Conservation (phyloP, 2,329 filamentous ascomycete species). For the Trichoderma cornu-damae region DNA sequence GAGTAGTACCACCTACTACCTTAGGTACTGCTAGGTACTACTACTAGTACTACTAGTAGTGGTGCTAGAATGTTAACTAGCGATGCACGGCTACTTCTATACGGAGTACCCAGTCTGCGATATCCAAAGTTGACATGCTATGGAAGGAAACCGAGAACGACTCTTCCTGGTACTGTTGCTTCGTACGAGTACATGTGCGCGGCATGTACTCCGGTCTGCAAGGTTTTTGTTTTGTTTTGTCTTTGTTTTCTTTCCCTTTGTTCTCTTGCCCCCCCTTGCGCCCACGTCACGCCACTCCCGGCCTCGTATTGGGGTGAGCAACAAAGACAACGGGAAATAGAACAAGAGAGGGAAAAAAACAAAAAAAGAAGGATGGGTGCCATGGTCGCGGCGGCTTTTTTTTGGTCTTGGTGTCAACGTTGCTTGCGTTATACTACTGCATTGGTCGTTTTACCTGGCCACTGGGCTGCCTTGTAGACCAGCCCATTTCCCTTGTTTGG, state of each 20-base stretch:
- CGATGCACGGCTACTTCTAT: too few relatives aligned
- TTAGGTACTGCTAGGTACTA: too few relatives aligned
- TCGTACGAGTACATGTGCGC: neutral
- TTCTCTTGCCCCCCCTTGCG: too few relatives aligned
- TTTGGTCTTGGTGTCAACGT: slow-evolving; percentile 3
- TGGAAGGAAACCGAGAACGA: too few relatives aligned
- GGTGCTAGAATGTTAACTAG: too few relatives aligned
- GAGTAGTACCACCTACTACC: too few relatives aligned
- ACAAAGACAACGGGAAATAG: neutral
- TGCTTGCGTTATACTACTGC: slow-evolving; percentile 11
- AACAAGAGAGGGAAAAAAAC: neutral
- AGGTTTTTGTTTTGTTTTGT: too few relatives aligned
- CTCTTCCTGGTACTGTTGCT: too few relatives aligned
- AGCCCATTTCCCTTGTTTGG: neutral
- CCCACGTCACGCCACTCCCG: slow-evolving; percentile 12
- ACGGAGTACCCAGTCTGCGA: too few relatives aligned
- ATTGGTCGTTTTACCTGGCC: slow-evolving; percentile 7
- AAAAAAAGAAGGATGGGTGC: slow-evolving; percentile 1
- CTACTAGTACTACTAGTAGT: too few relatives aligned
- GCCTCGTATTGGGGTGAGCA: slow-evolving; percentile 9
- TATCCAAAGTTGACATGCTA: too few relatives aligned
- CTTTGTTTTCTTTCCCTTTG: too few relatives aligned
- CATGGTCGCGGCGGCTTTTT: neutral
- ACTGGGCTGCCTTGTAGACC: neutral
- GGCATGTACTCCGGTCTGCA: neutral